These are phyloP conservation scores for Yamadazyma friedrichii DNA, from an alignment of 1,139 yeast genomes.

Conservation along the genomic window DNA sequence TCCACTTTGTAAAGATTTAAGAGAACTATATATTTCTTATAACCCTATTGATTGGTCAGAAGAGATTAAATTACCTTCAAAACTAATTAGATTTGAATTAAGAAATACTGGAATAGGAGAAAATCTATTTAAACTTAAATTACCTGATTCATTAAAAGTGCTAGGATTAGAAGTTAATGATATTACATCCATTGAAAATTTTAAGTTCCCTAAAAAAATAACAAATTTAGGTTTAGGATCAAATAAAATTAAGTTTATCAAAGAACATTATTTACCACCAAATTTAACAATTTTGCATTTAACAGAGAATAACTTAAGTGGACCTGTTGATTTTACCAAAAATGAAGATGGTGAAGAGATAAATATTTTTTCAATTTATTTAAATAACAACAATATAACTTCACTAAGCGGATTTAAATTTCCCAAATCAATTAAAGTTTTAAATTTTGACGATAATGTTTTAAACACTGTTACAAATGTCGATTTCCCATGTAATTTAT, in stretches of 20 bases:
- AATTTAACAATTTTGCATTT: conserved; percentile 19
- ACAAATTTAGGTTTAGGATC: conserved; percentile 23
- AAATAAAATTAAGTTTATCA: conserved; percentile 16
- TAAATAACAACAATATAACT: conserved; percentile 19
- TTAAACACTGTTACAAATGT: conserved; percentile 13
- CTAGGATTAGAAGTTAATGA: conserved; percentile 25
- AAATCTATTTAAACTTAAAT: conserved; percentile 13
- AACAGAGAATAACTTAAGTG: conserved; percentile 21
- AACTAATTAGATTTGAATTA: conserved; percentile 17
- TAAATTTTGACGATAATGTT: conserved; percentile 23
- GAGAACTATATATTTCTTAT: conserved; percentile 18
- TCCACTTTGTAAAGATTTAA: conserved; percentile 11
- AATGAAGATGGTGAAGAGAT: conserved; percentile 18
- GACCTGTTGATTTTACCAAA: conserved; percentile 17
- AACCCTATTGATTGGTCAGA: conserved; percentile 25
- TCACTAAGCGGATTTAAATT: conserved; percentile 16
- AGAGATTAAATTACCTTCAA: conserved; percentile 14
- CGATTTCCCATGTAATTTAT: conserved; percentile 14
- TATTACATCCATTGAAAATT: conserved; percentile 18
- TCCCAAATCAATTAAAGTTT: conserved; percentile 16
- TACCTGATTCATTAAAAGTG: conserved; percentile 19
- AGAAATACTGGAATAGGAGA: conserved; percentile 20
- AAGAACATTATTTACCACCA: conserved; percentile 18
- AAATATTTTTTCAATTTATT: conserved; percentile 18
- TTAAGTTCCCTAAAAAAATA: conserved; percentile 20